These are phyloP conservation scores for Blastocladiella britannica DNA, from an alignment of 192 early-diverging fungal species.

Conservation along the genomic window DNA sequence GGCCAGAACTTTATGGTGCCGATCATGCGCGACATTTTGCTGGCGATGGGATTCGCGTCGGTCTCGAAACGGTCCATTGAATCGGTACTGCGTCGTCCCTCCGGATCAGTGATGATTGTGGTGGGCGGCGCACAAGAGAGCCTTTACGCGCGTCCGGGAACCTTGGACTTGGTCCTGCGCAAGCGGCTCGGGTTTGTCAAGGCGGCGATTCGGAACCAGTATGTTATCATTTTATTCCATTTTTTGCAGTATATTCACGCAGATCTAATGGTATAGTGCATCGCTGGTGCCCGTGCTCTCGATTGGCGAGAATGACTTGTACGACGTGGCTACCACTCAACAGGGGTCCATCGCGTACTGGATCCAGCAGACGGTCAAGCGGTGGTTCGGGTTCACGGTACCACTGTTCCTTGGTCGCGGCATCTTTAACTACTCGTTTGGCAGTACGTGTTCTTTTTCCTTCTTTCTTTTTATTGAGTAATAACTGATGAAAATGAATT, in stretches of 20 bases:
- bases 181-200: constrained; percentile 78
- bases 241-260: neutral
- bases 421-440: constrained; percentile 41
- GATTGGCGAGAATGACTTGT: constrained; percentile 89
- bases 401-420: constrained; percentile 68
- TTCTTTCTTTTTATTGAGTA: no score
- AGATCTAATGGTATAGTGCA: constrained; percentile 18
- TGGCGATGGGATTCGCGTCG: constrained; percentile 55
- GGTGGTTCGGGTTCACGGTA: constrained; percentile 43
- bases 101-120: constrained; percentile 56
- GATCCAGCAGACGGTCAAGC: constrained; percentile 54
- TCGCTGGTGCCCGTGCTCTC: constrained; percentile 67
- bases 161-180: constrained; percentile 46
- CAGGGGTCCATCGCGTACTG: constrained; percentile 35
- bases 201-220: constrained; percentile 59
- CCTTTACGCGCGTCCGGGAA: constrained; percentile 39
- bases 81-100: constrained; percentile 45
- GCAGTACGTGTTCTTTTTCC: no score
- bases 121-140: constrained; percentile 81
- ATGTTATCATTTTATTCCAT: constrained; percentile 3
- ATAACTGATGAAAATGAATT: constrained; percentile 23
- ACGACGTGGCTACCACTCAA: constrained; percentile 47
- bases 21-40: constrained; percentile 60
- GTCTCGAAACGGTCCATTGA: constrained; percentile 58
- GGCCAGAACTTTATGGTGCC: constrained; percentile 64